Evolutionary conservation across 805 yeast genomes (phyloP), one percentile per base, ranked within the genome.

Genomic region (Candida michaelii): DNA sequence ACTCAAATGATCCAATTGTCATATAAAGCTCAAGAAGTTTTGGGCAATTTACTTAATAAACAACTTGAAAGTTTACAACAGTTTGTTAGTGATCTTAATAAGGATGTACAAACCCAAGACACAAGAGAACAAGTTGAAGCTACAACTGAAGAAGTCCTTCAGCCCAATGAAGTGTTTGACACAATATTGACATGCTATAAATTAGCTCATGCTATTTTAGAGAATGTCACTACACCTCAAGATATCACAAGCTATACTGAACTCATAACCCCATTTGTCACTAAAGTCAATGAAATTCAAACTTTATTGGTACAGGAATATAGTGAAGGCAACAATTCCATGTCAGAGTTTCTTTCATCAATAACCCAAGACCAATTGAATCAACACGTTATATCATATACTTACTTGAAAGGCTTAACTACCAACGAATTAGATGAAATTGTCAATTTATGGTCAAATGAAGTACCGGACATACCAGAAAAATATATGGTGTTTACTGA

Each of bases 401-500:
- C 62, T 3, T 60, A 51, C 14, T 53, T 56, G 5, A 32, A 49
- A 1, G 68, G 71, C 0, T 54, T 76, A 4, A 36, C 54, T 10
- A 18, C 50, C 1, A 45, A 50, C 25, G 55, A 56, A 27, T 51
- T 67, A 15, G 62, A 59, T 4, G 49, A 47, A 0, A 40, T 74
- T 1, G 34, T 49, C 1, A 40, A 43, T 1, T 23, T 64, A 1
- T 77, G 82, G 82, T 23, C 45, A 1, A 35, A 35, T 2, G 39
- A 37, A 1, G 44, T 66, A 3, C 65, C 69, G 1, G 50, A 54
- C 1, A 50, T 58, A 1, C 52, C 70, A 0, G 77, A 73, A 36
- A 62, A 66, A 36, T 57, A 59, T 33, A 58, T 77, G 59, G 43
- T 63, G 41, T 74, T 73, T 8, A 65, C 73, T 1, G 76, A 74